Evolutionary conservation across 495 filamentous ascomycete genomes (phyloP), one percentile per base, ranked within the genome.

Genomic region (Penicillium samsonianum): DNA sequence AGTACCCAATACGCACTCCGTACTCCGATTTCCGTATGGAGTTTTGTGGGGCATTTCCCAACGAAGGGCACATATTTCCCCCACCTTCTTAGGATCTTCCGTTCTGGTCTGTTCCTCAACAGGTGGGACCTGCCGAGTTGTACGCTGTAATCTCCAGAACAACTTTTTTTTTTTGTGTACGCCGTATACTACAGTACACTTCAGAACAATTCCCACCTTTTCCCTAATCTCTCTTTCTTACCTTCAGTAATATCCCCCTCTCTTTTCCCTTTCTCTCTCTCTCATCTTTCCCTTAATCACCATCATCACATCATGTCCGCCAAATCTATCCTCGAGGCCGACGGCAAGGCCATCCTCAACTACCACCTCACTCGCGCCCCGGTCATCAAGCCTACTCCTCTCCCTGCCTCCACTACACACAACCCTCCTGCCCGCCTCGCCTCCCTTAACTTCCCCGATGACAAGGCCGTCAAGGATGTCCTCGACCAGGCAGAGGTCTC

Each of bases 321-420:
- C 76, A 99, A 99, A 80, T 88, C 93, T 58, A 97, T 99, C 70
- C 78, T 87, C 84, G 94, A 99, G 80, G 94, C 95, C 82, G 94
- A 99, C 80, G 94, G 94, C 85, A 99, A 99, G 89, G 94, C 94
- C 81, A 98, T 99, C 82, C 82, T 99, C 83, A 97, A 96, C 88
- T 99, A 96, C 83, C 94, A 99, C 85, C 92, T 99, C 82, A 99
- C 94, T 64, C 89, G 94, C 69, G 92, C 94, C 57, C 88, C 93
- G 55, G 88, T 96, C 71, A 97, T 99, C 85, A 96, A 96, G 87
- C 91, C 94, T 50, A 91, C 91, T 68, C 90, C 95, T 75, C 90
- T 99, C 23, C 92, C 94, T 62, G 70, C 84, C 62, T 81, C 90
- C 60, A 71, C 86, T 57, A 94, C 86, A 73, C 94, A 99, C 86